Evolutionary conservation across 2,329 filamentous ascomycete genomes (phyloP).

Genomic region (Ophiosphaerella herpotricha): DNA sequence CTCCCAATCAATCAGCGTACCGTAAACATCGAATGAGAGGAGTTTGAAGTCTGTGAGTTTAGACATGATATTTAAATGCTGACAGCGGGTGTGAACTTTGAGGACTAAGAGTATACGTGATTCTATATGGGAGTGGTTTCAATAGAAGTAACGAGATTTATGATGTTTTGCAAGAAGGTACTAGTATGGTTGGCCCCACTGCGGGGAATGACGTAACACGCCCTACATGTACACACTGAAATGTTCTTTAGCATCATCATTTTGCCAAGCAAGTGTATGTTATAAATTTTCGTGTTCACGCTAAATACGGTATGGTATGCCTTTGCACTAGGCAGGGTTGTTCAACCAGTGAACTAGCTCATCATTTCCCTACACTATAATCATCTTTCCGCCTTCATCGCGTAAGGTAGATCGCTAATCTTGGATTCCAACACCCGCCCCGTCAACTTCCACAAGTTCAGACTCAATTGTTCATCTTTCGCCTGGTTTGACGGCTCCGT

Average conservation of each 20-base stretch:
- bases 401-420: slow-evolving; percentile 38
- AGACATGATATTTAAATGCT: slow-evolving; percentile 23
- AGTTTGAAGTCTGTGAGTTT: slow-evolving; percentile 51
- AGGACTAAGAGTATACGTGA: too few species aligned
- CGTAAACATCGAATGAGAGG: slow-evolving; percentile 78
- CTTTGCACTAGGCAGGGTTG: too few species aligned
- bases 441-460: slow-evolving; percentile 53
- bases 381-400: slow-evolving; percentile 24
- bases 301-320: too few species aligned
- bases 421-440: slow-evolving; percentile 52
- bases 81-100: too few species aligned
- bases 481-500: slow-evolving; percentile 50
- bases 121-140: too few species aligned
- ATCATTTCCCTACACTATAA: neutral
- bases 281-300: too few species aligned
- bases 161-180: too few species aligned
- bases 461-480: slow-evolving; percentile 49
- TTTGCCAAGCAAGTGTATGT: too few species aligned
- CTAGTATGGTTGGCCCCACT: neutral
- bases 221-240: neutral
- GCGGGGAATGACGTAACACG: neutral
- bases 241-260: too few species aligned
- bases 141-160: too few species aligned
- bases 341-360: neutral
- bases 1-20: slow-evolving; percentile 81